Conservation (phyloP, 768 basidiomycete species). For the Lentinula edodes region DNA sequence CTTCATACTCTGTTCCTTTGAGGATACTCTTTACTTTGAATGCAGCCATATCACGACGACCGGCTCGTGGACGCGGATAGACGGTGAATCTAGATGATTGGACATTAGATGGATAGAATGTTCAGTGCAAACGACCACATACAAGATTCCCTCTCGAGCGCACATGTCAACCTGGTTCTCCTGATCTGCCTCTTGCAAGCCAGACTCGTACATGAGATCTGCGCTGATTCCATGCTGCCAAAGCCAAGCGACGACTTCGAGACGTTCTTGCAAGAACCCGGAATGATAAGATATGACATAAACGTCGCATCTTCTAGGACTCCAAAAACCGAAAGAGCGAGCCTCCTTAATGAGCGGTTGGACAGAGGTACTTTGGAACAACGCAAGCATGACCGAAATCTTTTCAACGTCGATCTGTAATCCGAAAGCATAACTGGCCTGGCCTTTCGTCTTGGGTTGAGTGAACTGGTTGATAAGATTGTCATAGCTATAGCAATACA, state of each 20-base stretch:
- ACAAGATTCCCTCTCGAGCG: slow-evolving; percentile 81
- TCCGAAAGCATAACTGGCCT: slow-evolving; percentile 61
- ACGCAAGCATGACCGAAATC: slow-evolving; percentile 63
- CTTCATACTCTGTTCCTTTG: slow-evolving; percentile 69
- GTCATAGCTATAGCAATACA: slow-evolving; percentile 52
- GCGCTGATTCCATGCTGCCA: slow-evolving; percentile 83
- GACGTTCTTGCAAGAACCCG: slow-evolving; percentile 69
- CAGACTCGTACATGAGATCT: slow-evolving; percentile 83
- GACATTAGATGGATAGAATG: neutral
- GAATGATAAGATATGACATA: slow-evolving; percentile 77
- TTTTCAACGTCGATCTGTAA: slow-evolving; percentile 77
- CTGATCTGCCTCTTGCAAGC: slow-evolving; percentile 53
- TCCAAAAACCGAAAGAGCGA: slow-evolving; percentile 84
- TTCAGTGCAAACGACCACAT: slow-evolving; percentile 17
- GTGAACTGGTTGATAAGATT: slow-evolving; percentile 58
- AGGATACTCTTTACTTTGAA: slow-evolving; percentile 84
- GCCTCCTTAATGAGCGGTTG: slow-evolving; percentile 71
- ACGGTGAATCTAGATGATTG: slow-evolving; percentile 38
- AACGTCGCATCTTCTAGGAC: slow-evolving; percentile 84
- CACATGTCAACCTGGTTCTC: slow-evolving; percentile 67
- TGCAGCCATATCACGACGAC: slow-evolving; percentile 54
- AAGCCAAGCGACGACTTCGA: slow-evolving; percentile 70
- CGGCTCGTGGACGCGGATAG: slow-evolving; percentile 48
- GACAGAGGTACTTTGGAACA: slow-evolving; percentile 64
- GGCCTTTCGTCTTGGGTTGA: slow-evolving; percentile 47